phyloP scores from a whole-genome alignment of 2,329 filamentous ascomycete species.

The Rhynchosporium agropyri region DNA sequence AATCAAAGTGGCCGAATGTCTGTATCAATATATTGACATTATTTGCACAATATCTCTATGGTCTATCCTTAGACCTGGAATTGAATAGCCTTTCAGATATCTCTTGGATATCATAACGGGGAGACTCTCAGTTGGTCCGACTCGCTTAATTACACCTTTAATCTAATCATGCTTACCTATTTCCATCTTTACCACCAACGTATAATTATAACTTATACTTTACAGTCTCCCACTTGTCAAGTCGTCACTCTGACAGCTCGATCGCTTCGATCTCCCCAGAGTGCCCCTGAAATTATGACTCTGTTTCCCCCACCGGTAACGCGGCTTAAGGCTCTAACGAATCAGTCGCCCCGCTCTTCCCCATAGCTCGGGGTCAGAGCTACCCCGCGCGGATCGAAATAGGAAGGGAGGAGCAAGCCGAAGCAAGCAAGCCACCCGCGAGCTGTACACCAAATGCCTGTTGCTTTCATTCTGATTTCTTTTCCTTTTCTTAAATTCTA shows the following conservation, averaged over 20 bases:
- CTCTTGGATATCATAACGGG: too few species aligned
- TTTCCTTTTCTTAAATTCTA: background rate
- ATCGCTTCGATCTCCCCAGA: background rate
- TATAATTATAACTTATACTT: too few species aligned
- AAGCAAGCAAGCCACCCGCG: constrained; percentile 11
- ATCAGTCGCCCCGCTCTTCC: constrained; percentile 7
- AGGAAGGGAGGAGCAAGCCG: background rate
- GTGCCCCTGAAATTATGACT: background rate
- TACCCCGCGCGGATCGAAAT: background rate
- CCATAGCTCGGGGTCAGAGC: constrained; percentile 2
- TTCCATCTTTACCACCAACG: too few species aligned
- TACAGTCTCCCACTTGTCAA: background rate
- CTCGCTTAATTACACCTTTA: too few species aligned
- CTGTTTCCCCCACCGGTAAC: constrained; percentile 1
- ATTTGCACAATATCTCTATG: too few species aligned
- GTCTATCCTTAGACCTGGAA: too few species aligned
- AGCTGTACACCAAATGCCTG: background rate
- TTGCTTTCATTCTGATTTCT: background rate
- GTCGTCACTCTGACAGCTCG: too few species aligned
- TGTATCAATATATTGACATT: too few species aligned
- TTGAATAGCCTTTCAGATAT: too few species aligned
- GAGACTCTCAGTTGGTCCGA: too few species aligned
- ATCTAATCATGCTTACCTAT: too few species aligned
- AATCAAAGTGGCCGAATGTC: too few species aligned
- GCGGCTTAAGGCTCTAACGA: background rate